These are phyloP conservation scores for Sugiyamaella paludigena DNA, from an alignment of 1,139 yeast genomes.

Conservation along the genomic window DNA sequence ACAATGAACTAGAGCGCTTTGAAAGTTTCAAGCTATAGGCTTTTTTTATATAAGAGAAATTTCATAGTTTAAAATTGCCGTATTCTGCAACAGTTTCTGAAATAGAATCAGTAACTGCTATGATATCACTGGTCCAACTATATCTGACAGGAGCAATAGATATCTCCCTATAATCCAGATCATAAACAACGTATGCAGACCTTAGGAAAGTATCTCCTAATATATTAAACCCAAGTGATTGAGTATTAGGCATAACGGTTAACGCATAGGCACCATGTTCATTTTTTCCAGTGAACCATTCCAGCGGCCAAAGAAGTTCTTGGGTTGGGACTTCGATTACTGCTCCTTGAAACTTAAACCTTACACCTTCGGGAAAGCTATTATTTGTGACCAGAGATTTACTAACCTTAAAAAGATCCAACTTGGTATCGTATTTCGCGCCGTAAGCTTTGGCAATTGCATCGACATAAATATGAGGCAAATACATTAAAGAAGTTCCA, in stretches of 20 bases:
- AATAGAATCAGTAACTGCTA: constrained; percentile 21
- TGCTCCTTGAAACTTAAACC: constrained; percentile 44
- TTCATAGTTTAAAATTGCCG: not conserved
- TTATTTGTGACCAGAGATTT: constrained; percentile 24
- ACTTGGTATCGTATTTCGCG: constrained; percentile 38
- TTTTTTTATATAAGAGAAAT: too few species aligned
- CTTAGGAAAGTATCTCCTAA: constrained; percentile 77
- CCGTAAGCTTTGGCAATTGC: constrained; percentile 29
- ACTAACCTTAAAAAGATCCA: constrained; percentile 42
- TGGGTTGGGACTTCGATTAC: constrained; percentile 44
- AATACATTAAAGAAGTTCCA: constrained; percentile 40
- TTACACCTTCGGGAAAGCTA: constrained; percentile 31
- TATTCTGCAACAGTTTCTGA: constrained; percentile 12
- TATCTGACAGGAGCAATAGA: constrained; percentile 41
- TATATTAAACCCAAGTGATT: constrained; percentile 34
- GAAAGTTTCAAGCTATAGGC: too few species aligned
- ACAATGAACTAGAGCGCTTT: too few species aligned
- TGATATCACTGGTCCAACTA: constrained; percentile 16
- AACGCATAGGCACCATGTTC: constrained; percentile 22
- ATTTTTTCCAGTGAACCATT: constrained; percentile 25
- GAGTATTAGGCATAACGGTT: constrained; percentile 28
- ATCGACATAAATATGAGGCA: constrained; percentile 30
- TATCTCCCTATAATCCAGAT: constrained; percentile 59
- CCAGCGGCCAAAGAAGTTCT: constrained; percentile 37
- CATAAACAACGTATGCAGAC: constrained; percentile 73